Evolutionary conservation across 345 rosid species (phyloP).

Genomic region (Boechera stricta): DNA sequence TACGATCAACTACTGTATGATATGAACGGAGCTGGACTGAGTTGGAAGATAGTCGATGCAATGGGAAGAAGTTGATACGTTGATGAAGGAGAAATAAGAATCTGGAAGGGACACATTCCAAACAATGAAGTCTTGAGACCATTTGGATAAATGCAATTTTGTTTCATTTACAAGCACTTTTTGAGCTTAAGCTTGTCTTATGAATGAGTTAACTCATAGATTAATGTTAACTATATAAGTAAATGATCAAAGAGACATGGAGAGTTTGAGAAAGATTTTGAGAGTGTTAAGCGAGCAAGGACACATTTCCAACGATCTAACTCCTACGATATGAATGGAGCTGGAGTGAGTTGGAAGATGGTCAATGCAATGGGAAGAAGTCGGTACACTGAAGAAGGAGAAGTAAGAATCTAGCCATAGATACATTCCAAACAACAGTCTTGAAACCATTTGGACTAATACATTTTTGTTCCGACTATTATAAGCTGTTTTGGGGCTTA

Average conservation of each 20-base stretch:
- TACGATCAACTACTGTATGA: constrained; percentile 39
- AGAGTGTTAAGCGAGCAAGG: no score
- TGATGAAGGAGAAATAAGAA: constrained; percentile 12
- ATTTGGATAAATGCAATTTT: constrained; percentile 5
- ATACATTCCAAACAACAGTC: constrained; percentile 14
- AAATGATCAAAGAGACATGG: no score
- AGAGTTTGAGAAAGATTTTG: no score
- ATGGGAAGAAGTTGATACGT: constrained; percentile 27
- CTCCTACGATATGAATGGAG: constrained; percentile 27
- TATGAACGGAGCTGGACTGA: constrained; percentile 33
- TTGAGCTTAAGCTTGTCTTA: background rate
- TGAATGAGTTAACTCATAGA: background rate
- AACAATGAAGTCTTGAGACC: constrained; percentile 16
- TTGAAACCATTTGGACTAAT: constrained; percentile 21
- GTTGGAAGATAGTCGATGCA: constrained; percentile 44
- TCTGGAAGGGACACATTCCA: constrained; percentile 5
- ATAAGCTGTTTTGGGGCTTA: background rate
- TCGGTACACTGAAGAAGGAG: background rate
- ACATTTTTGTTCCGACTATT: background rate
- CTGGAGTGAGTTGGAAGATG: constrained; percentile 41
- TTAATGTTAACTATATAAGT: no score
- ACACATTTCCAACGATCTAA: no score
- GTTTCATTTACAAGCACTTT: background rate
- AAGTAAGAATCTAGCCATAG: constrained; percentile 16
- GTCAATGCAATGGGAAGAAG: constrained; percentile 37